phyloP scores from a whole-genome alignment of 2,329 filamentous ascomycete species.

The Calycina herbarum region DNA sequence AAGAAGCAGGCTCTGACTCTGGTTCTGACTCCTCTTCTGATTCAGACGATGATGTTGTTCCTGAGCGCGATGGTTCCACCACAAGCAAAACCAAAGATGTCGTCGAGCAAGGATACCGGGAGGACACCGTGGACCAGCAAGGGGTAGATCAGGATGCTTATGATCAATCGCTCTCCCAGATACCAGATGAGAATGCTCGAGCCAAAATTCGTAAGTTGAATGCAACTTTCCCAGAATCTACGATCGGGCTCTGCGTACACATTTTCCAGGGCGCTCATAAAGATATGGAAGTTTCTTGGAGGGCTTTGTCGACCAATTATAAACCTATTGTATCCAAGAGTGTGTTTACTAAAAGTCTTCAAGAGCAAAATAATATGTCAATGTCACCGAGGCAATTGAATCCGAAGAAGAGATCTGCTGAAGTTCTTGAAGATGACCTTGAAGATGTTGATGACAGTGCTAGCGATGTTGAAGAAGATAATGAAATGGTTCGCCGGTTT shows the following conservation, averaged over 20 bases:
- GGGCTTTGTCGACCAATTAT: constrained; percentile 34
- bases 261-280: constrained; percentile 32
- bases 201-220: constrained; percentile 34
- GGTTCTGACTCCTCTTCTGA: not conserved
- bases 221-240: constrained; percentile 34
- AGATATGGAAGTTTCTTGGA: constrained; percentile 34
- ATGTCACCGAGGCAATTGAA: constrained; percentile 17
- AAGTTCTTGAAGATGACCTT: constrained; percentile 21
- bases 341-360: constrained; percentile 25
- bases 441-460: constrained; percentile 1
- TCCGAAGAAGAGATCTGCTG: constrained; percentile 17
- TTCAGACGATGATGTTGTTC: constrained; percentile 11
- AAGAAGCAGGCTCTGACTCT: constrained; percentile 7
- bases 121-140: not conserved
- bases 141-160: not conserved
- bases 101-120: not conserved
- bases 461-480: constrained; percentile 25
- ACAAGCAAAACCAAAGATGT: not conserved
- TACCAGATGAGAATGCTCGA: constrained; percentile 24
- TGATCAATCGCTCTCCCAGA: constrained; percentile 1
- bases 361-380: constrained; percentile 15
- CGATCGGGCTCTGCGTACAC: constrained; percentile 34
- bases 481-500: constrained; percentile 37
- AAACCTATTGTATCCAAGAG: constrained; percentile 29
- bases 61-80: not conserved